phyloP scores from a whole-genome alignment of 2,329 filamentous ascomycete species.

The Colletotrichum cordylinicola region DNA sequence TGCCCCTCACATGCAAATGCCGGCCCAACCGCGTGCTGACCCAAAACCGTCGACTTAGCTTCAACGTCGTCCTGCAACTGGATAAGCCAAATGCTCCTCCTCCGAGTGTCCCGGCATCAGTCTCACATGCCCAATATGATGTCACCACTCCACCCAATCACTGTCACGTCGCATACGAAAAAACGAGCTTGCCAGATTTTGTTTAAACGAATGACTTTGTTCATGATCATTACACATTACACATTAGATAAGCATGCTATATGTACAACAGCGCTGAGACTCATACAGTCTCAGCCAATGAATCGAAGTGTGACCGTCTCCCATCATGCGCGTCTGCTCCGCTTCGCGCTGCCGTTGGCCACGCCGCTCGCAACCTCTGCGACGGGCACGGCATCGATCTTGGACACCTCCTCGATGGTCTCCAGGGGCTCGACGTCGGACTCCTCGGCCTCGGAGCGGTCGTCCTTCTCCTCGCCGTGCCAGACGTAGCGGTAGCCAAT shows the following conservation, averaged over 20 bases:
- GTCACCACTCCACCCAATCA: not conserved
- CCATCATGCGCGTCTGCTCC: constrained; percentile 8
- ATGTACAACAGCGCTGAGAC: not conserved
- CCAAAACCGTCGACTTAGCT: not conserved
- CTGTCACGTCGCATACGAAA: not conserved
- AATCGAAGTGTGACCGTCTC: not conserved
- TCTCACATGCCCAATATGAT: not conserved
- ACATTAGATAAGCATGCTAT: constrained; percentile 6
- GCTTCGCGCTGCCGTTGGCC: not conserved
- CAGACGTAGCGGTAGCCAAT: constrained; percentile 60
- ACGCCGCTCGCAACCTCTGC: not conserved
- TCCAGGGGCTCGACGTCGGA: constrained; percentile 43
- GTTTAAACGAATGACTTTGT: not conserved
- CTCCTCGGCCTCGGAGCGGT: constrained; percentile 62
- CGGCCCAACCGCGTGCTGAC: not conserved
- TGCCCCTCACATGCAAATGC: not conserved
- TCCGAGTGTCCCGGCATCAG: not conserved
- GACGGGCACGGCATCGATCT: not conserved
- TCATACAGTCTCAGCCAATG: not conserved
- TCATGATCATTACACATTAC: constrained; percentile 13
- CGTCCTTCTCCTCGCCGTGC: constrained; percentile 56
- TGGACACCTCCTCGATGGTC: constrained; percentile 17
- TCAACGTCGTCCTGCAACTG: not conserved
- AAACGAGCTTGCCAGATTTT: not conserved
- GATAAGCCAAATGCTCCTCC: not conserved